Evolutionary conservation across 768 basidiomycete species (phyloP), one percentile per base, ranked within the genome.

Genomic region (Mycena polygramma): DNA sequence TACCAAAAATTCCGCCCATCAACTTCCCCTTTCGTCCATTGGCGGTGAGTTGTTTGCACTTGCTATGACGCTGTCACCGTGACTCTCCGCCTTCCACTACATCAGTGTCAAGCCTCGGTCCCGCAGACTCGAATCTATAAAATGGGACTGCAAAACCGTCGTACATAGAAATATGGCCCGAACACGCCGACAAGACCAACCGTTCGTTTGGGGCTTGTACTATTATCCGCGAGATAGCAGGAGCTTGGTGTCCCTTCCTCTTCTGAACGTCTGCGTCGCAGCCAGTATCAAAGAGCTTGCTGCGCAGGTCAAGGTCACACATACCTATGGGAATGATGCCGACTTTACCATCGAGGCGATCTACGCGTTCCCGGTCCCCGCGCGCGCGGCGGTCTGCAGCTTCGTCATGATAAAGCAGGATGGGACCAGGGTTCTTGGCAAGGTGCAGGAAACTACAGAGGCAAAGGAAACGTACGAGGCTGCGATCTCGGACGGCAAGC

Each of bases 241-340:
- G 7, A 19, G 30, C 7, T 37, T 37, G 24, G 20, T 68, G 6
- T 46, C 74, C 14, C 65, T 74, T 6, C 69, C 74, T 7, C 66
- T 74, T 11, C 49, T 67, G 11, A 61, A 54, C 36, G 73, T 69
- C 19, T 30, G 55, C 13, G 72, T 46, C 15, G 51, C 57, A 19
- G 73, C 63, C 3, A 53, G 51, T 24, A 76, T 75, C 41, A 72
- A 71, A 58, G 73, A 74, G n/a, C 58, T 75, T 20, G 67, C 63
- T 11, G 69, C 72, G 7, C 65, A 69, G 36, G 70, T 74, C 7
- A 72, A 69, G 46, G 51, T 75, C 43, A 65, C 57, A 0, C 75
- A 75, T 26, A 73, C 57, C 2, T 75, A 72, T 46, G 54, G 60
- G 20, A 70, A 75, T 63, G 66, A 68, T 26, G 55, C 57, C 5